Evolutionary conservation across 495 filamentous ascomycete species (phyloP), one percentile per base, ranked within the genome.

Genomic region (Podospora tetraspora): DNA sequence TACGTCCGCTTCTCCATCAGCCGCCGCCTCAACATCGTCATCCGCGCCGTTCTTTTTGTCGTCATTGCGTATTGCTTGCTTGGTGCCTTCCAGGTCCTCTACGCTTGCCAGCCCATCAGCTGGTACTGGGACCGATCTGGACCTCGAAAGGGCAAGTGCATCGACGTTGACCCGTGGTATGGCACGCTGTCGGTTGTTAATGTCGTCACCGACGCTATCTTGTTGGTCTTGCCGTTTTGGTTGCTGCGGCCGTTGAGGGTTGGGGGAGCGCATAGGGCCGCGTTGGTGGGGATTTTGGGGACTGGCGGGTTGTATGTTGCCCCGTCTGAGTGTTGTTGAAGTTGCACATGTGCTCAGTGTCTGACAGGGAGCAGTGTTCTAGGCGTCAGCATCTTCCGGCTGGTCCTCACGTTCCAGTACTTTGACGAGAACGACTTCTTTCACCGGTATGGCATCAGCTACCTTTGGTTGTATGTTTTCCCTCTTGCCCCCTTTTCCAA

Each of bases 231-330:
- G 59, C 72, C 68, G 3, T 34, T 67, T 11, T 74, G 66, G 63
- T 21, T 74, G 2, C 59, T 74, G 23, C 23, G 30, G 57, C 72
- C 72, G 7, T 25, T 74, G 43, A 57, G 61, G 16, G 24, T 63
- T 7, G 56, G 57, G 2, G 57, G 64, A 0, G 34, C 25, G 11
- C 72, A 74, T 23, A 72, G 65, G 68, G 34, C 61, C 13, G 70
- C 68, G 22, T 66, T 76, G 34, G 69, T 57, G 5, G 66, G 43
- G 7, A 66, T 72, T 5, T 23, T 76, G 56, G 70, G 72, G 16
- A 71, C 72, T 0, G 74, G 74, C 10, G 70, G 68, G 27, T 76
- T 76, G 71, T 73, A 68, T 29, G 73, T 68, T 16, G 24, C 24
- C 24, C 24, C 24, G 3, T 24, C 24, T 24, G 1, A 24, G 24